Conservation (phyloP, 805 yeast species). For the Ogataea degrootiae region DNA sequence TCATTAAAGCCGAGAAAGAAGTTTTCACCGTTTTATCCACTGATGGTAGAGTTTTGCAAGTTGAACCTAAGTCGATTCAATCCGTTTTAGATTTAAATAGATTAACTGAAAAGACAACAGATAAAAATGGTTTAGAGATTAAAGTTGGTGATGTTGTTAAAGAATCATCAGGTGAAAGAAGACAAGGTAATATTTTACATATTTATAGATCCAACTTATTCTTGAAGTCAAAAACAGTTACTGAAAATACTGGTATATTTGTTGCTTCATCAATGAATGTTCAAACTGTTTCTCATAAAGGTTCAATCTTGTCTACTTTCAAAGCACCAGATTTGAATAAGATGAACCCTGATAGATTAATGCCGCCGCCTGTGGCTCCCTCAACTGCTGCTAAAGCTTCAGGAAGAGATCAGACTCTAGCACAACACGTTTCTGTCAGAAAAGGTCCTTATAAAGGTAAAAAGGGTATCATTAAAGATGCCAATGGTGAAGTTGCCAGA, state of each 20-base stretch:
- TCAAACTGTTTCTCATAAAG: slow-evolving; percentile 80
- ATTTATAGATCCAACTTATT: slow-evolving; percentile 78
- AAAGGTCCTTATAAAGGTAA: slow-evolving; percentile 95
- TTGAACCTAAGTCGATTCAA: slow-evolving; percentile 79
- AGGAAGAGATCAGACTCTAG: slow-evolving; percentile 78
- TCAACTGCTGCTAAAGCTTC: slow-evolving; percentile 47
- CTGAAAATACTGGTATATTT: slow-evolving; percentile 89
- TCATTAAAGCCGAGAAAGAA: slow-evolving; percentile 86
- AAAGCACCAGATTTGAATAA: slow-evolving; percentile 64
- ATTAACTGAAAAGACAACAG: slow-evolving; percentile 80
- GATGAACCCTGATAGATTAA: slow-evolving; percentile 76
- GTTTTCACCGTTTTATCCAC: slow-evolving; percentile 74
- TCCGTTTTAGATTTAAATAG: slow-evolving; percentile 61
- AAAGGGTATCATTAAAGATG: slow-evolving; percentile 88
- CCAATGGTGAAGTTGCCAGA: slow-evolving; percentile 86
- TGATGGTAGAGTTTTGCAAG: slow-evolving; percentile 68
- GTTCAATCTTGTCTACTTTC: slow-evolving; percentile 51
- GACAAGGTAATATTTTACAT: slow-evolving; percentile 86
- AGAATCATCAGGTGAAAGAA: slow-evolving; percentile 75
- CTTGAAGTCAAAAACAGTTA: slow-evolving; percentile 69
- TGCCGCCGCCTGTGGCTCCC: slow-evolving; percentile 57
- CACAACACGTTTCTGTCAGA: slow-evolving; percentile 79
- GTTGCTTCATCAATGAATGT: slow-evolving; percentile 73
- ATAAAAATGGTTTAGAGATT: slow-evolving; percentile 76
- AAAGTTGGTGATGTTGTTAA: slow-evolving; percentile 90